Evolutionary conservation across 169 alveolate species (phyloP), one percentile per base, ranked within the genome.

Genomic region (Neospora caninum): DNA sequence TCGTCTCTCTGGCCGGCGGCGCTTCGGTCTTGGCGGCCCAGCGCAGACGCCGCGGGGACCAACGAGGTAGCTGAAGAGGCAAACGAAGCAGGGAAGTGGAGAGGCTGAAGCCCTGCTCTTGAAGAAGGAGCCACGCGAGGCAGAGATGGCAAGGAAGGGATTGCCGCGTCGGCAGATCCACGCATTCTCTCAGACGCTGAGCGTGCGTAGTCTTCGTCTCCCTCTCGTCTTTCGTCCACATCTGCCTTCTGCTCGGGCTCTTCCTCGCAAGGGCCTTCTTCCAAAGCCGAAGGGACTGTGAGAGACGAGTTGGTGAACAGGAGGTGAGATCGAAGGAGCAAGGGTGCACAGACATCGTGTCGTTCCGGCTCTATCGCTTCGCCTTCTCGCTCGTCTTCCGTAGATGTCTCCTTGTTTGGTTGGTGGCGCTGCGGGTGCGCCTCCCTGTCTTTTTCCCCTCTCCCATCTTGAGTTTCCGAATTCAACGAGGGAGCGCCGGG

Each of bases 261-360:
- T 20, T 29, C 78, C 87, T 78, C 45, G 45, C 45, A 27, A 42
- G 27, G 29, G 87, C 45, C 34, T 20, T 78, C 87, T 16, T 82
- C 89, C 89, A 31, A 82, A 36, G 25, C 36, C 36, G 89, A 82
- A 0, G 89, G 89, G 13, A 45, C 89, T 0, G 89, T 41, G 41
- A 82, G 67, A 20, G 89, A 36, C 70, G 89, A 82, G 41, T 82
- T 82, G 38, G 89, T 82, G 36, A 82, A 43, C 49, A 82, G 67
- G 41, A 82, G 38, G 31, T 31, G 54, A 0, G 67, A 69, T 22
- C 38, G 88, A 9, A 39, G 58, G 18, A 0, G 27, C 18, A n/a
- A n/a, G n/a, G 27, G 58, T 22, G 18, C 34, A 0, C 42, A 0
- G 83, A 20, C 83, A 0, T 70, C 34, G 20, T 70, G 34, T 70